Percentiles rank a stretch among this genome's conserved stretches.
Evolutionary conservation across 495 filamentous ascomycete genomes (phyloP).

Genomic region (Letharia lupina): DNA sequence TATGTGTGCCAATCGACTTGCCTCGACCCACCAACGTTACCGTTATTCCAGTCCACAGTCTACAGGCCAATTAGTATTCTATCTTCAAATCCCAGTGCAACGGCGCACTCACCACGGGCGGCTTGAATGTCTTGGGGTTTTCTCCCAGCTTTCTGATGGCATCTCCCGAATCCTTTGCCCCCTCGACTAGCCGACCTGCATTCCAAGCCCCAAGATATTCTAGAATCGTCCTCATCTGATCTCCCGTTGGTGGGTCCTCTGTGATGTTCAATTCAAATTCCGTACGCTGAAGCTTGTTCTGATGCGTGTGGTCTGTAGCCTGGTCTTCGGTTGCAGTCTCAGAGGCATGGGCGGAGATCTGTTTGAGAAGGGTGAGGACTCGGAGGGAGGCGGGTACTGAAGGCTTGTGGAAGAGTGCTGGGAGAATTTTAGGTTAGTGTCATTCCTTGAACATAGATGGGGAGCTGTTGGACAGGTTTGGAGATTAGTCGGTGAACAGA

Average conservation of each 20-base stretch:
- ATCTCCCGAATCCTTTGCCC: constrained; percentile 61
- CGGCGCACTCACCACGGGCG: constrained; percentile 56
- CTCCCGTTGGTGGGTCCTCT: constrained; percentile 67
- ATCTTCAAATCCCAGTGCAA: neutral
- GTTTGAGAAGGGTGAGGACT: constrained; percentile 64
- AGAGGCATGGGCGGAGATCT: constrained; percentile 54
- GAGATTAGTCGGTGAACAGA: neutral
- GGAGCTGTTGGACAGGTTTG: neutral
- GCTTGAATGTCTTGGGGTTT: constrained; percentile 50
- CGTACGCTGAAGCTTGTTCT: constrained; percentile 47
- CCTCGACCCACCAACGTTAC: constrained; percentile 49
- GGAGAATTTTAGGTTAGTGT: neutral
- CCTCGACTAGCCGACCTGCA: constrained; percentile 52
- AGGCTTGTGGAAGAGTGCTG: constrained; percentile 75
- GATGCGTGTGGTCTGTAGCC: constrained; percentile 47
- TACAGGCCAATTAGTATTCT: constrained; percentile 28
- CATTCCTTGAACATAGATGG: neutral
- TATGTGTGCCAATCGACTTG: neutral
- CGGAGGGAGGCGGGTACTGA: constrained; percentile 53
- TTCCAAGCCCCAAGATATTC: constrained; percentile 56
- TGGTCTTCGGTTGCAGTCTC: constrained; percentile 57
- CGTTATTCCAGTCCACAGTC: constrained; percentile 92
- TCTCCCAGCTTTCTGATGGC: constrained; percentile 65
- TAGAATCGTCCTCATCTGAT: constrained; percentile 80
- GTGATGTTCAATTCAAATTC: constrained; percentile 84